These are phyloP conservation scores for Neonothopanus nambi DNA, from an alignment of 1,284 basidiomycete species.

Conservation along the genomic window DNA sequence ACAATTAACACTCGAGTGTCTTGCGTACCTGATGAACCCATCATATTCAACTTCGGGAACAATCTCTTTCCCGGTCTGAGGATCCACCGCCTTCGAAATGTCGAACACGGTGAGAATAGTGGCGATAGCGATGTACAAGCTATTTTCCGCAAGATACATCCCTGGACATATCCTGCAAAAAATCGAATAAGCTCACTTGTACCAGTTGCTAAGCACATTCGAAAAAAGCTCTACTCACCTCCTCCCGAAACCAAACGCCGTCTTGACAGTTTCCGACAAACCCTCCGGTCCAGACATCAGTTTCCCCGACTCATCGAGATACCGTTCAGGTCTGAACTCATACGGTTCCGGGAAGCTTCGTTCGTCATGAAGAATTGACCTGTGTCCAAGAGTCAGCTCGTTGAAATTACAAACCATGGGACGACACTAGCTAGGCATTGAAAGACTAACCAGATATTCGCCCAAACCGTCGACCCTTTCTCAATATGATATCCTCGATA, in stretches of 20 bases:
- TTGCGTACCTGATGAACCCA: slow-evolving; percentile 8
- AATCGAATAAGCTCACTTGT: slow-evolving; percentile 7
- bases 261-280: slow-evolving; percentile 8
- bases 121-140: slow-evolving; percentile 26
- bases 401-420: background rate
- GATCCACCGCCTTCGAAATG: slow-evolving; percentile 23
- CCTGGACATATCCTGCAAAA: slow-evolving; percentile 26
- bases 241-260: slow-evolving; percentile 23
- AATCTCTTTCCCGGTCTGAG: slow-evolving; percentile 23
- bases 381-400: background rate
- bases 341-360: slow-evolving; percentile 29
- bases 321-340: slow-evolving; percentile 31
- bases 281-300: slow-evolving; percentile 3
- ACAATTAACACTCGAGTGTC: background rate
- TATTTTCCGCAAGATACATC: slow-evolving; percentile 26
- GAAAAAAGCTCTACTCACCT: slow-evolving; percentile 9
- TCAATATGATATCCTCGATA: slow-evolving; percentile 25
- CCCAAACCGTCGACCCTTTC: slow-evolving; percentile 30
- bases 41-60: slow-evolving; percentile 22
- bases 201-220: background rate
- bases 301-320: slow-evolving; percentile 16
- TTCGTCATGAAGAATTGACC: slow-evolving; percentile 28
- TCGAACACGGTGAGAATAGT: slow-evolving; percentile 26
- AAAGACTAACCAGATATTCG: slow-evolving; percentile 35
- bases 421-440: background rate